phyloP scores from a whole-genome alignment of 495 filamentous ascomycete genomes.

The Neurospora africana region DNA sequence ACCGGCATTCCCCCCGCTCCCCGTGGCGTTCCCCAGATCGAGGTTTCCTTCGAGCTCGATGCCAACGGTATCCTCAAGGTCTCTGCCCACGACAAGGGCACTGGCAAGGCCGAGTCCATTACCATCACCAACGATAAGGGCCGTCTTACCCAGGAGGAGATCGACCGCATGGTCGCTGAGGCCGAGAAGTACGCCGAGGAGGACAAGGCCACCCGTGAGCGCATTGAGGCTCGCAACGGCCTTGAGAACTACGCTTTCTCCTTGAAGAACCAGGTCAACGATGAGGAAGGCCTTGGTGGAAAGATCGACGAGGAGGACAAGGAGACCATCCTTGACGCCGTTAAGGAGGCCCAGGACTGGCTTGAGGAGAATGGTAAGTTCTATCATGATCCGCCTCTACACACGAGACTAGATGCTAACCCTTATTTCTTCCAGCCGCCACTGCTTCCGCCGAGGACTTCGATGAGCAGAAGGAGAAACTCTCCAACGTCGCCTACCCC shows the following conservation, averaged over 20 bases:
- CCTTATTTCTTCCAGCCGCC: conserved; percentile 35
- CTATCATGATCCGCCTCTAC: not conserved
- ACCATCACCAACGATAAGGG: conserved; percentile 99
- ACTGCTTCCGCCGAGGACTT: conserved; percentile 88
- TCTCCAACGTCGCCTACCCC: conserved; percentile 90
- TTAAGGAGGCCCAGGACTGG: conserved; percentile 97
- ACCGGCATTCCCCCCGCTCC: conserved; percentile 90
- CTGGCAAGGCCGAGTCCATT: conserved; percentile 91
- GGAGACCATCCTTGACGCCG: conserved; percentile 88
- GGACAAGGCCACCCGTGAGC: conserved; percentile 91
- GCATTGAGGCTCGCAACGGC: conserved; percentile 89
- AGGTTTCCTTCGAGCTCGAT: conserved; percentile 94
- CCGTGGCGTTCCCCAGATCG: conserved; percentile 93
- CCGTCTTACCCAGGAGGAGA: conserved; percentile 89
- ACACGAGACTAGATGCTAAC: conserved; percentile 11
- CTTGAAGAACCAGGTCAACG: conserved; percentile 98
- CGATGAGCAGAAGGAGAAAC: conserved; percentile 98
- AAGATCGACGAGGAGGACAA: conserved; percentile 99
- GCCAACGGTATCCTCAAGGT: conserved; percentile 98
- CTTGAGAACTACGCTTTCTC: conserved; percentile 95
- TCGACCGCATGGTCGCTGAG: conserved; percentile 95
- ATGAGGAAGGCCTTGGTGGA: conserved; percentile 92
- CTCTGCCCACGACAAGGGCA: conserved; percentile 90
- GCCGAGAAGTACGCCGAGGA: conserved; percentile 98
- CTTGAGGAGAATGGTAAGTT: conserved; percentile 71